These are phyloP conservation scores for Dispira parvispora DNA, from an alignment of 192 early-diverging fungal genomes.

Conservation along the genomic window DNA sequence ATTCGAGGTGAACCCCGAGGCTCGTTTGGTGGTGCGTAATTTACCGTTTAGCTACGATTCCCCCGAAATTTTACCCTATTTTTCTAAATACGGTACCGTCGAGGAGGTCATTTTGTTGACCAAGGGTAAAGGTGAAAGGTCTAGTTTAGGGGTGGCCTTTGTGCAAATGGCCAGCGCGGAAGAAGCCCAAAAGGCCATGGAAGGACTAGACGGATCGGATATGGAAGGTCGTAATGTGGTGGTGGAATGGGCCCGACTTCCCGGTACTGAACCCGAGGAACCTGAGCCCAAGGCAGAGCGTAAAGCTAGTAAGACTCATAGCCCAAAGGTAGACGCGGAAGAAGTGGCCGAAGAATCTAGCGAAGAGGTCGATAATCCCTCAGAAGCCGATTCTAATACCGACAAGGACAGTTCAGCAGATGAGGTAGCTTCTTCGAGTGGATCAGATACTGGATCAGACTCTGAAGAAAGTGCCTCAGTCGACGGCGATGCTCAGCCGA, in stretches of 20 bases:
- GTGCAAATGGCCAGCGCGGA: slow-evolving; percentile 60
- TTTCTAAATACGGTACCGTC: too few relatives aligned
- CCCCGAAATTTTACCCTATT: too few relatives aligned
- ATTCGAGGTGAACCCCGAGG: slow-evolving; percentile 11
- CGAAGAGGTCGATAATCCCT: slow-evolving; percentile 20
- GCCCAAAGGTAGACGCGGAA: too few relatives aligned
- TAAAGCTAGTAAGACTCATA: too few relatives aligned
- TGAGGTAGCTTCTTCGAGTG: too few relatives aligned
- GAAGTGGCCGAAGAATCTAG: neutral
- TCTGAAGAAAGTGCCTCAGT: too few relatives aligned
- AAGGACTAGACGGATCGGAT: slow-evolving; percentile 50
- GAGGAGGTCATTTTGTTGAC: neutral
- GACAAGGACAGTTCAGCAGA: slow-evolving; percentile 14
- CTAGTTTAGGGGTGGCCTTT: slow-evolving; percentile 62
- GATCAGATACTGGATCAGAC: too few relatives aligned
- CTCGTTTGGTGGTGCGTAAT: slow-evolving; percentile 78
- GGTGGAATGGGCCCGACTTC: slow-evolving; percentile 21
- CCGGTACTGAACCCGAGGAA: too few relatives aligned
- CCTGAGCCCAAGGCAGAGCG: too few relatives aligned
- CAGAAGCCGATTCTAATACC: slow-evolving; percentile 19
- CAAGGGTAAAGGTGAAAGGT: slow-evolving; percentile 3
- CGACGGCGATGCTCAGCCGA: too few relatives aligned
- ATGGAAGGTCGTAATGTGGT: slow-evolving; percentile 56
- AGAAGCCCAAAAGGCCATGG: slow-evolving; percentile 53
- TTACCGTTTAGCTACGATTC: slow-evolving; percentile 23